Conservation (phyloP, 1,284 basidiomycete species). For the Heterobasidion occidentale region DNA sequence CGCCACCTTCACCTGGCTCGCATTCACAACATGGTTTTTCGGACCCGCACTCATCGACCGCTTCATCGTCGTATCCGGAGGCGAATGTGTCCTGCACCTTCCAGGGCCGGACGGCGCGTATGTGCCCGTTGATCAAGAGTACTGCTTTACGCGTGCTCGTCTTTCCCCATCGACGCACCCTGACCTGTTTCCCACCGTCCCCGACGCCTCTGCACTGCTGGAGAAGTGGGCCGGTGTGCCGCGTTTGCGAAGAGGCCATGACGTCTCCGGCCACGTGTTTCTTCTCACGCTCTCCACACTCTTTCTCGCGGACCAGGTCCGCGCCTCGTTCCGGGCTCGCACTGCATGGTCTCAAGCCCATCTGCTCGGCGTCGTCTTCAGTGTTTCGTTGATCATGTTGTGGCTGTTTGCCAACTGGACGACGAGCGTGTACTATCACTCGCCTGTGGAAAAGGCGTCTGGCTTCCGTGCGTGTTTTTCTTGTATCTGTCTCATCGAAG, state of each 20-base stretch:
- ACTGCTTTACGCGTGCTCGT: slow-evolving; percentile 45
- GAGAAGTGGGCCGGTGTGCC: slow-evolving; percentile 39
- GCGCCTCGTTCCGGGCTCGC: slow-evolving; percentile 31
- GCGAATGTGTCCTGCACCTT: slow-evolving; percentile 66
- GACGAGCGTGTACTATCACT: slow-evolving; percentile 89
- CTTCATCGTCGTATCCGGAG: slow-evolving; percentile 70
- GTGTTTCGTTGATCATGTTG: slow-evolving; percentile 46
- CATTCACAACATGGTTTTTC: slow-evolving; percentile 88
- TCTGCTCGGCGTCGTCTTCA: slow-evolving; percentile 32
- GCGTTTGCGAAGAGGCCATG: slow-evolving; percentile 74
- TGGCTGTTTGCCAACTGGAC: slow-evolving; percentile 76
- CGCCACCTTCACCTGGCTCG: slow-evolving; percentile 65
- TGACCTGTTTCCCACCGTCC: slow-evolving; percentile 44
- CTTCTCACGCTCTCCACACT: slow-evolving; percentile 80
- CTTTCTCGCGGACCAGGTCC: slow-evolving; percentile 74
- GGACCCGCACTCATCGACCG: slow-evolving; percentile 80
- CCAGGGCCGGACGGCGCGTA: slow-evolving; percentile 39
- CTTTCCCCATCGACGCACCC: slow-evolving; percentile 61
- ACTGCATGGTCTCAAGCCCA: slow-evolving; percentile 1
- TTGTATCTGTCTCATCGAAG: neutral
- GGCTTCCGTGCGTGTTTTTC: slow-evolving; percentile 62
- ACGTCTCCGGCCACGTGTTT: slow-evolving; percentile 93
- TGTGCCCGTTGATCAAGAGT: slow-evolving; percentile 47
- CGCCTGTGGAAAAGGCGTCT: slow-evolving; percentile 79
- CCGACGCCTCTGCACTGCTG: slow-evolving; percentile 19